These are phyloP conservation scores for Phaeosphaeriaceae sp. DNA, from an alignment of 2,329 filamentous ascomycete species.

Conservation along the genomic window DNA sequence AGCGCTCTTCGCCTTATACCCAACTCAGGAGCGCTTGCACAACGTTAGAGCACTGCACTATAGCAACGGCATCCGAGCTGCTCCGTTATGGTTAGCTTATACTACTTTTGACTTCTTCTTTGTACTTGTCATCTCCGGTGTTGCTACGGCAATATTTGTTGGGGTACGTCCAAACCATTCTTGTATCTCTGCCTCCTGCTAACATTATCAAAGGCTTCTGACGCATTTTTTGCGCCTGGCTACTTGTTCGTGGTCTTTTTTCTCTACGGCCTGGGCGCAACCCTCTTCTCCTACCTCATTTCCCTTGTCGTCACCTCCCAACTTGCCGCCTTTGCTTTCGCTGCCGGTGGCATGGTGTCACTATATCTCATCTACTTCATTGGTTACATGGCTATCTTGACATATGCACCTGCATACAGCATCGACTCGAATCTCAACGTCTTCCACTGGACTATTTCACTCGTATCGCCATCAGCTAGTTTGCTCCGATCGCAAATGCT, in stretches of 20 bases:
- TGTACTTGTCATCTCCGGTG: slow-evolving; percentile 68
- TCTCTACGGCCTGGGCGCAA: slow-evolving; percentile 80
- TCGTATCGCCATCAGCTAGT: slow-evolving; percentile 78
- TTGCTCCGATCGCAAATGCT: slow-evolving; percentile 77
- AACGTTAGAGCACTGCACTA: slow-evolving; percentile 87
- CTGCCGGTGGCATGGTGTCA: slow-evolving; percentile 74
- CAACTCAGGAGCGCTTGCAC: slow-evolving; percentile 79
- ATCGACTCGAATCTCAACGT: slow-evolving; percentile 72
- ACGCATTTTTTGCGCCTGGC: slow-evolving; percentile 76
- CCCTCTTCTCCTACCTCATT: slow-evolving; percentile 77
- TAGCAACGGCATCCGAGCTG: slow-evolving; percentile 83
- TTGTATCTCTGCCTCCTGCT: slow-evolving; percentile 5
- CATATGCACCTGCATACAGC: slow-evolving; percentile 72
- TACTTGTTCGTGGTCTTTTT: slow-evolving; percentile 84
- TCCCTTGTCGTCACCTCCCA: slow-evolving; percentile 82
- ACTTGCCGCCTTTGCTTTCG: slow-evolving; percentile 82
- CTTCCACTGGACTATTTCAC: slow-evolving; percentile 76
- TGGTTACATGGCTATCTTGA: slow-evolving; percentile 65
- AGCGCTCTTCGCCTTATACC: slow-evolving; percentile 87
- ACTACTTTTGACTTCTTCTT: slow-evolving; percentile 79
- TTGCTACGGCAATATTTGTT: slow-evolving; percentile 73
- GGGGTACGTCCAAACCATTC: slow-evolving; percentile 45
- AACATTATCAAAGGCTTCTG: slow-evolving; percentile 52
- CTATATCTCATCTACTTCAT: slow-evolving; percentile 58
- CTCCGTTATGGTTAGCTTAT: slow-evolving; percentile 87